These are phyloP conservation scores for Arthrobotrys iridis DNA, from an alignment of 2,329 filamentous ascomycete species.

Conservation along the genomic window DNA sequence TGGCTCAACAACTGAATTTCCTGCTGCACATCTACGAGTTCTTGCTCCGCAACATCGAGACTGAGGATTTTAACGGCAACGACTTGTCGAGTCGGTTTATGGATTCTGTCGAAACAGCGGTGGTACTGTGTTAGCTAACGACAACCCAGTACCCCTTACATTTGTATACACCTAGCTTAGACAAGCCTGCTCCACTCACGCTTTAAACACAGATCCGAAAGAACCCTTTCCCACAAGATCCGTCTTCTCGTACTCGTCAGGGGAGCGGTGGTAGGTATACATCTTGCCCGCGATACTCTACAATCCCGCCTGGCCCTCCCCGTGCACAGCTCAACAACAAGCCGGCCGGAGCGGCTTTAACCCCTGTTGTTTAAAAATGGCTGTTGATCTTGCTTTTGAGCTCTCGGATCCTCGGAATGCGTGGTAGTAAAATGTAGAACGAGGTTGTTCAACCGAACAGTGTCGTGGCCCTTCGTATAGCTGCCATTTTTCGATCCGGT, in stretches of 20 bases:
- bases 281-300: conserved; percentile 35
- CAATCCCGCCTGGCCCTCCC: conserved; percentile 35
- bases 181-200: conserved; percentile 48
- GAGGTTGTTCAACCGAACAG: conserved; percentile 45
- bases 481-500: conserved; percentile 38
- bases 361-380: conserved; percentile 27
- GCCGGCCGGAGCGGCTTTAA: conserved; percentile 30
- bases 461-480: conserved; percentile 17
- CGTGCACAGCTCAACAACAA: conserved; percentile 42
- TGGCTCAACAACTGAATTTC: conserved; percentile 76
- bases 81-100: conserved; percentile 62
- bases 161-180: not conserved
- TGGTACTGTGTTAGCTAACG: conserved; percentile 11
- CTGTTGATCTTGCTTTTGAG: conserved; percentile 36
- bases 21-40: conserved; percentile 75
- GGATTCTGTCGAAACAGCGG: conserved; percentile 49
- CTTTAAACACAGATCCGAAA: conserved; percentile 59
- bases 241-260: conserved; percentile 52
- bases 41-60: conserved; percentile 80
- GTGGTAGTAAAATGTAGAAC: conserved; percentile 15
- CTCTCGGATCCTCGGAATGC: conserved; percentile 8
- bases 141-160: conserved; percentile 2
- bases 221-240: conserved; percentile 58
- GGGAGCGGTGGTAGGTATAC: conserved; percentile 41
- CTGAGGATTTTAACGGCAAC: conserved; percentile 86